Evolutionary conservation across 139 green algal species (phyloP), one percentile per base, ranked within the genome.

Genomic region (Closterium sp.): DNA sequence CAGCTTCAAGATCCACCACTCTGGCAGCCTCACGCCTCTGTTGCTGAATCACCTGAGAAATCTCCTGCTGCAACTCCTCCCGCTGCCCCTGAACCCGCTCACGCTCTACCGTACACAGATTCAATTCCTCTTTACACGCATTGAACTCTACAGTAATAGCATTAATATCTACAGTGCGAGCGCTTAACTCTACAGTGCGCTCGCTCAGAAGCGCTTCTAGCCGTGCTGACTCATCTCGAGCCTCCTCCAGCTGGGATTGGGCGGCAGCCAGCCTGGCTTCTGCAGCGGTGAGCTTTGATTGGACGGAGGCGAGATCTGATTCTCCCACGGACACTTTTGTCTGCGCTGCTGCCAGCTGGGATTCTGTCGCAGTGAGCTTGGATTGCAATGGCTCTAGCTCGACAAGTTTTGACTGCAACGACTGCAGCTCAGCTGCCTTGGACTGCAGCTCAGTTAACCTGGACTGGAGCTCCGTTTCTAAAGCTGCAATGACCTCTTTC

Each of bases 1-100:
- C 64, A 43, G 55, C 86, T 83, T 31, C 30, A 25, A 84, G 35
- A 31, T 55, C 86, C 86, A 31, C 86, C 86, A 84, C 86, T 84
- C 86, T 89, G 35, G 55, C 86, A 31, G n/a, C 30, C 30, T 33
- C 33, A 35, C 12, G 5, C 10, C 33, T 87, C 33, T 35, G 33
- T 19, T 87, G 33, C 33, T 87, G 33, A 69, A 16, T 87, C 86
- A 33, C 86, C 86, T 89, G 34, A 28, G 31, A 8, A 34, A 83
- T 2, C 86, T 81, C 28, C 36, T 84, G 25, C 34, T 32, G 33
- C 86, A 36, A 34, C 36, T 33, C 0, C 87, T 35, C 33, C 64
- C 86, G 3, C 25, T 84, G 25, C 23, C 38, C 25, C 88, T 87
- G 33, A 28, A 87, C 21, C 28, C 43, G 34, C 64, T 91, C 81